phyloP scores from a whole-genome alignment of 73 alveolate species.

The Symbiodinium pilosum region DNA sequence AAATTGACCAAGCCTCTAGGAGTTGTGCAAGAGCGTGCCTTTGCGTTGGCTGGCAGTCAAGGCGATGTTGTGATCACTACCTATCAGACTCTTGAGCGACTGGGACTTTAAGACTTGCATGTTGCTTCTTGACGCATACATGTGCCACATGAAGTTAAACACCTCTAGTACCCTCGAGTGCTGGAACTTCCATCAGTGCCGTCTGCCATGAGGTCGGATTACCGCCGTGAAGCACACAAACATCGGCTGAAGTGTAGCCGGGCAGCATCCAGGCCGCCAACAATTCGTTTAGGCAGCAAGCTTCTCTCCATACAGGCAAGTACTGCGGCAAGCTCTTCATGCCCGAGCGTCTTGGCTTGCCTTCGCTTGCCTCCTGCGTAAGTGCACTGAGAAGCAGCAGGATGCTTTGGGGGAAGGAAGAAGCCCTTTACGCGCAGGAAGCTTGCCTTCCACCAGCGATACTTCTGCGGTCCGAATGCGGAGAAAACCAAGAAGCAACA shows the following conservation, averaged over 20 bases:
- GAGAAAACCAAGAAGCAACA: constrained; percentile 84
- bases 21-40: background rate
- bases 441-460: constrained; percentile 89
- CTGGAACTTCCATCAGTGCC: too few species aligned
- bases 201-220: constrained; percentile 34
- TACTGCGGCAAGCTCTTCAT: constrained; percentile 72
- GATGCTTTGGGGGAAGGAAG: too few species aligned
- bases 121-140: too few species aligned
- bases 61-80: constrained; percentile 93
- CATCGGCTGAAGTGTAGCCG: constrained; percentile 59
- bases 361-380: too few species aligned
- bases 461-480: constrained; percentile 95
- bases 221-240: constrained; percentile 72
- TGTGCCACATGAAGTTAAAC: background rate
- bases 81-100: constrained; percentile 84
- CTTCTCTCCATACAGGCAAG: too few species aligned
- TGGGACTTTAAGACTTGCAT: background rate
- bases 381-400: too few species aligned
- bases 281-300: too few species aligned
- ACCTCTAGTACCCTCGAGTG: too few species aligned
- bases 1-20: background rate
- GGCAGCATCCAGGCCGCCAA: too few species aligned
- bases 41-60: background rate
- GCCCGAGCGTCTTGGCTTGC: constrained; percentile 57
- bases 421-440: background rate